Conservation (phyloP, 371 early-diverging fungal genomes). For the Chytridiales sp. region DNA sequence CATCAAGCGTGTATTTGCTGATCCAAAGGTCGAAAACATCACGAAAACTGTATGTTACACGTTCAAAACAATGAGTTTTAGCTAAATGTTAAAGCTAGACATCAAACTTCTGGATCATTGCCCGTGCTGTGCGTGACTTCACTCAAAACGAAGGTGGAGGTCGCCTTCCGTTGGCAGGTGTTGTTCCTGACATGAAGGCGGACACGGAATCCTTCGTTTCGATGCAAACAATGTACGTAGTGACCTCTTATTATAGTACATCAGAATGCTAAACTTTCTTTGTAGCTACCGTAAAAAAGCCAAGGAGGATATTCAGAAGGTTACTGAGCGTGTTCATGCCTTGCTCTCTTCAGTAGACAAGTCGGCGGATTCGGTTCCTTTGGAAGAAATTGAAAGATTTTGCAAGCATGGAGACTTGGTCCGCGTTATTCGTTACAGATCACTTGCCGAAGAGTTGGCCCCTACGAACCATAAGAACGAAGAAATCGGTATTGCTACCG, state of each 20-base stretch:
- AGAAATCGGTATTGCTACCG: conserved; percentile 47
- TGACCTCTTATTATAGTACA: not conserved
- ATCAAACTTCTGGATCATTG: conserved; percentile 82
- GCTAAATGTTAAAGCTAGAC: conserved; percentile 49
- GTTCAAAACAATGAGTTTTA: not conserved
- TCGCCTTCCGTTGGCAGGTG: conserved; percentile 79
- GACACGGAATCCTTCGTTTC: conserved; percentile 81
- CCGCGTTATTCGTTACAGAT: conserved; percentile 64
- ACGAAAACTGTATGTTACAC: conserved; percentile 10
- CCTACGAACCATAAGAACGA: conserved; percentile 33
- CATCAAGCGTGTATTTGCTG: conserved; percentile 26
- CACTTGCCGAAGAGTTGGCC: conserved; percentile 56
- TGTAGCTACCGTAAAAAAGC: conserved; percentile 79
- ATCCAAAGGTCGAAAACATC: conserved; percentile 14
- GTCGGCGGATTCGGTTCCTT: conserved; percentile 55
- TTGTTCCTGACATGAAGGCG: conserved; percentile 95
- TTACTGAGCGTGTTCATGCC: conserved; percentile 53
- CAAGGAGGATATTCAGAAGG: conserved; percentile 61
- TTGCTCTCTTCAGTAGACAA: conserved; percentile 52
- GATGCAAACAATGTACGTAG: conserved; percentile 74
- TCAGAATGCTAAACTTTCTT: not conserved
- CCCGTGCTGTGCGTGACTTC: conserved; percentile 75
- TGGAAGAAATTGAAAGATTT: conserved; percentile 72
- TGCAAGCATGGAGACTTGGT: conserved; percentile 80
- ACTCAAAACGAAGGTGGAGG: conserved; percentile 70